phyloP scores from a whole-genome alignment of 2,329 filamentous ascomycete species.

The Lasiodiplodia gonubiensis region DNA sequence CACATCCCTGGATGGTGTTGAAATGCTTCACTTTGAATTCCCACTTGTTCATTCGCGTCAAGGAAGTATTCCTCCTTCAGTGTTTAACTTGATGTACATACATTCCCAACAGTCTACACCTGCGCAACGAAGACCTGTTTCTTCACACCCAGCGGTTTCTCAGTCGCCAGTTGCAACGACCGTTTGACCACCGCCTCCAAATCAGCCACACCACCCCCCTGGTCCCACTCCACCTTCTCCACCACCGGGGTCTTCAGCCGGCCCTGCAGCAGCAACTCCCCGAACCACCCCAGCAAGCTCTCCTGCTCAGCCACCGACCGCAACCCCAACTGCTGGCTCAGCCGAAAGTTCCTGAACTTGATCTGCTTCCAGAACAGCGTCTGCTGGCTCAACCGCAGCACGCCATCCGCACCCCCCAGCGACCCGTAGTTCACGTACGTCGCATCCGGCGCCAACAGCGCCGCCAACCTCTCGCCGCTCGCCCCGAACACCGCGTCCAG shows the following conservation, averaged over 20 bases:
- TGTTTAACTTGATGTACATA: too few relatives aligned
- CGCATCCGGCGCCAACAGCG: conserved; percentile 37
- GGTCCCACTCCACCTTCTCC: background rate
- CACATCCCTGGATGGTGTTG: too few relatives aligned
- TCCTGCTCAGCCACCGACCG: background rate
- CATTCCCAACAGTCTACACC: too few relatives aligned
- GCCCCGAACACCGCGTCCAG: conserved; percentile 30
- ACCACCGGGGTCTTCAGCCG: background rate
- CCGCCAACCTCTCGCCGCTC: conserved; percentile 45
- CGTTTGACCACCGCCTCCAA: background rate
- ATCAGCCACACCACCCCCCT: background rate
- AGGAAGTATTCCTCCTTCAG: too few relatives aligned
- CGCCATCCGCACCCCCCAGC: conserved; percentile 16
- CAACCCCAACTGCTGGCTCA: background rate
- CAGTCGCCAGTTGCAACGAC: background rate
- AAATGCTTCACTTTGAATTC: too few relatives aligned
- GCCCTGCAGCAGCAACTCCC: background rate
- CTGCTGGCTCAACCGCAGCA: conserved; percentile 32
- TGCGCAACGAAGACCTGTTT: background rate
- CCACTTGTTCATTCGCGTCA: too few relatives aligned
- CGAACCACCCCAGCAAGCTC: background rate
- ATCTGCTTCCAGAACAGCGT: conserved; percentile 24
- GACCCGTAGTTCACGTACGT: conserved; percentile 2
- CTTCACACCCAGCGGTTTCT: background rate
- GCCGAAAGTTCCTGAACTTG: background rate